Evolutionary conservation across 2,329 filamentous ascomycete species (phyloP).

Genomic region (Xylariaceae sp.): DNA sequence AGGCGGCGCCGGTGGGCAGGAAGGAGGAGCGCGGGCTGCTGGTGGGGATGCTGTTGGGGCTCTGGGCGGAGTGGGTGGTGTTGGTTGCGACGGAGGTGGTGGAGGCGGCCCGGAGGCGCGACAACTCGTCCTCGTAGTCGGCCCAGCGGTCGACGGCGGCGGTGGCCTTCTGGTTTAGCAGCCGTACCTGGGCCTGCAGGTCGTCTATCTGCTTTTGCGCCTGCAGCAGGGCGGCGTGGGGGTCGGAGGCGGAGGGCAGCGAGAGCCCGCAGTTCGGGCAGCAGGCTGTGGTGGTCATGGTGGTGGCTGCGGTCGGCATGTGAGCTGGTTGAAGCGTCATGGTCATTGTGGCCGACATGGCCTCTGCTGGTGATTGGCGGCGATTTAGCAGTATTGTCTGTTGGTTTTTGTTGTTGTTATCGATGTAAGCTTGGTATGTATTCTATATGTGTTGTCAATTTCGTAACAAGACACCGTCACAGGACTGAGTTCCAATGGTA

Average conservation of each 20-base stretch:
- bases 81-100: constrained; percentile 31
- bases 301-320: constrained; percentile 18
- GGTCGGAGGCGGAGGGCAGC: constrained; percentile 38
- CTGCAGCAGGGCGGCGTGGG: constrained; percentile 49
- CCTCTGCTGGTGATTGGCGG: background rate
- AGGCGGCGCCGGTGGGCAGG: constrained; percentile 37
- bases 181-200: constrained; percentile 69
- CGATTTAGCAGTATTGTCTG: background rate
- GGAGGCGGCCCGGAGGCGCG: constrained; percentile 54
- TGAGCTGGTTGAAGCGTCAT: constrained; percentile 26
- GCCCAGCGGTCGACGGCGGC: constrained; percentile 67
- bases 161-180: constrained; percentile 72
- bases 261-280: constrained; percentile 56
- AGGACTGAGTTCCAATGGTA: no score
- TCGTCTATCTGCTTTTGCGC: constrained; percentile 67
- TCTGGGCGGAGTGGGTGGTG: constrained; percentile 15
- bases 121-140: constrained; percentile 80
- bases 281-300: constrained; percentile 37
- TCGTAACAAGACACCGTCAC: no score
- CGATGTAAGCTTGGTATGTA: background rate
- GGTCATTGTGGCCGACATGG: constrained; percentile 31
- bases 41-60: constrained; percentile 21
- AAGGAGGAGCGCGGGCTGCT: constrained; percentile 34
- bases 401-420: background rate
- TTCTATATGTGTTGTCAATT: background rate